Percentiles rank a stretch among this genome's conserved stretches.
phyloP scores from a whole-genome alignment of 306 rosid species.

The Fragaria vesca region DNA sequence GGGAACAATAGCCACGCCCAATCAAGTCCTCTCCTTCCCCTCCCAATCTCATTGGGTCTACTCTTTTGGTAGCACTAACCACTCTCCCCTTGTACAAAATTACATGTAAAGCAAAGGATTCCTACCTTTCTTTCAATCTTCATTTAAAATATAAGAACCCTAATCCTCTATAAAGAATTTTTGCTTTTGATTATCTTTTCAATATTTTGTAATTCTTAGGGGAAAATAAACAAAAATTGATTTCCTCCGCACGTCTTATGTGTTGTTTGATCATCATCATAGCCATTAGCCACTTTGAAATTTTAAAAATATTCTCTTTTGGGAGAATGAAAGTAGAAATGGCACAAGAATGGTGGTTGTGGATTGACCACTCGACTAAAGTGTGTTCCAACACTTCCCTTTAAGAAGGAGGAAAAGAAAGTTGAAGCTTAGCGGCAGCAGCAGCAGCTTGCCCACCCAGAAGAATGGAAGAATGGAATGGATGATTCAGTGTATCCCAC shows the following conservation, averaged over 20 bases:
- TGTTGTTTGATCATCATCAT: constrained; percentile 66
- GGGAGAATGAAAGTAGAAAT: not conserved
- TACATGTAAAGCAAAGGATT: constrained; percentile 42
- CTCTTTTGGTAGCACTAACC: constrained; percentile 63
- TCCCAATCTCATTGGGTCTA: constrained; percentile 61
- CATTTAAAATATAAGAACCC: not conserved
- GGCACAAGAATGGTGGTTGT: constrained; percentile 38
- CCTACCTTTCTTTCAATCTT: constrained; percentile 7
- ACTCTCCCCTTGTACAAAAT: constrained; percentile 28
- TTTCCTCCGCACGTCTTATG: constrained; percentile 57
- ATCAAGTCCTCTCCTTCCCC: constrained; percentile 34
- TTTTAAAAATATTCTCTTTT: constrained; percentile 8
- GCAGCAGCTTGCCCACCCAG: constrained; percentile 28
- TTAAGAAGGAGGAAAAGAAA: not conserved
- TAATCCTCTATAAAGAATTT: not conserved
- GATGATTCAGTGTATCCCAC: constrained; percentile 33
- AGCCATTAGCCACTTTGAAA: constrained; percentile 30
- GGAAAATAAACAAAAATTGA: constrained; percentile 6
- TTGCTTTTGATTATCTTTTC: not conserved
- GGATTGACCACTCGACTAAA: constrained; percentile 43
- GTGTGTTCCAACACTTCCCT: not conserved
- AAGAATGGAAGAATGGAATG: constrained; percentile 14
- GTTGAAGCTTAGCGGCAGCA: constrained; percentile 1
- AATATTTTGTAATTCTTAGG: not conserved
- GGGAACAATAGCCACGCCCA: constrained; percentile 82